These are phyloP conservation scores for Populus hybrid DNA, from an alignment of 441 rosid genomes.

Conservation along the genomic window DNA sequence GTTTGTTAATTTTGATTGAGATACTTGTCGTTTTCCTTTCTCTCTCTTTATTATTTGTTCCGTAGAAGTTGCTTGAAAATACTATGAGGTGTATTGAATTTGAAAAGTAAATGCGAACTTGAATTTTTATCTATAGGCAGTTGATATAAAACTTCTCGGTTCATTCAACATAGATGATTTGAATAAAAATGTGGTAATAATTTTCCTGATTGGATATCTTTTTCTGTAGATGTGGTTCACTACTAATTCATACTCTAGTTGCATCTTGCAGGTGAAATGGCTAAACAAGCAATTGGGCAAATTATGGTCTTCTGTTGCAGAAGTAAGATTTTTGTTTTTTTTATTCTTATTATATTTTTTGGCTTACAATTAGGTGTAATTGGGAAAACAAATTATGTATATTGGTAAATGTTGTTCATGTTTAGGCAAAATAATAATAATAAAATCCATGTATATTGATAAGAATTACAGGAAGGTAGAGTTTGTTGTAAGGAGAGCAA, in stretches of 20 bases:
- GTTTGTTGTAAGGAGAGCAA: background rate
- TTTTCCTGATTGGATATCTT: conserved; percentile 94
- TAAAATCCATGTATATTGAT: too few relatives aligned
- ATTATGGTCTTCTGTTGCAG: conserved; percentile 89
- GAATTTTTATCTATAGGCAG: conserved; percentile 49
- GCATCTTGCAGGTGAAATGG: conserved; percentile 78
- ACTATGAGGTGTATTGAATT: background rate
- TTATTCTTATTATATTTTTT: conserved; percentile 1
- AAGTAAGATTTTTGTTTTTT: conserved; percentile 48
- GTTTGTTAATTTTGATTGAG: conserved; percentile 26
- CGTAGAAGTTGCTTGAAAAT: background rate
- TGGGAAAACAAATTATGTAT: background rate
- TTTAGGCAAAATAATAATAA: background rate
- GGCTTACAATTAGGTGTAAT: conserved; percentile 4
- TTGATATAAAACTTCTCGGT: conserved; percentile 81
- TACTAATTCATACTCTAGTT: conserved; percentile 12
- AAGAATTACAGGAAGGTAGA: background rate
- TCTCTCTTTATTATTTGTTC: background rate
- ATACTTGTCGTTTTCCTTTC: background rate
- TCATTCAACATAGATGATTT: conserved; percentile 82
- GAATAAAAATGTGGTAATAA: conserved; percentile 88
- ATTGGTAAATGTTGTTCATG: background rate
- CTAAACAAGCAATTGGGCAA: conserved; percentile 85
- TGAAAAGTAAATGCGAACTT: background rate
- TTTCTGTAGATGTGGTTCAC: conserved; percentile 40